These are phyloP conservation scores for Nicotiana sylvestris DNA, from an alignment of 257 asterid species.

Conservation along the genomic window DNA sequence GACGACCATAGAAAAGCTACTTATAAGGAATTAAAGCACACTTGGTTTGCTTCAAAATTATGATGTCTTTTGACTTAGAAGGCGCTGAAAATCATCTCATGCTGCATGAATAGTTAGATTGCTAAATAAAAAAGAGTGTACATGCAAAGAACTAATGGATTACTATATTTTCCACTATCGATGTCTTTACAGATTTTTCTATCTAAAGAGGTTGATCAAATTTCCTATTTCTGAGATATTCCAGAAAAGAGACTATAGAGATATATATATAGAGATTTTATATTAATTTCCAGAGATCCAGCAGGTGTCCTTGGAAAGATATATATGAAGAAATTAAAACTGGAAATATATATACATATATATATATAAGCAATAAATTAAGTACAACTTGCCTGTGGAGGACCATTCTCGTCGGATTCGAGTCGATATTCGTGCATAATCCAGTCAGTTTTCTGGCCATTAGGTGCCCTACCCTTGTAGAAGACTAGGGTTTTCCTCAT, in stretches of 20 bases:
- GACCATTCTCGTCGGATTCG: constrained; percentile 52
- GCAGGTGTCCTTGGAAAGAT: not conserved
- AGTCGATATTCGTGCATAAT: constrained; percentile 75
- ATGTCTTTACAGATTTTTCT: not conserved
- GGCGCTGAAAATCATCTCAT: not conserved
- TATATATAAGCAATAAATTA: not conserved
- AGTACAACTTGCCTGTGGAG: constrained; percentile 49
- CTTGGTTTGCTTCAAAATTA: not conserved
- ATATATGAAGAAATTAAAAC: not conserved
- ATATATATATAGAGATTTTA: not conserved
- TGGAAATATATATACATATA: not conserved
- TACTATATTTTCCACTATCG: too few relatives aligned
- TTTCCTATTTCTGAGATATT: not conserved
- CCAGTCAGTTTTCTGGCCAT: constrained; percentile 69
- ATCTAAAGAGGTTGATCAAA: not conserved
- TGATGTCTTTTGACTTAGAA: constrained; percentile 14
- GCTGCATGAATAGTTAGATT: not conserved
- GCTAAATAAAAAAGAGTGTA: not conserved
- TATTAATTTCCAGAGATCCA: not conserved
- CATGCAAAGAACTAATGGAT: not conserved
- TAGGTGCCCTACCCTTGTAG: constrained; percentile 72
- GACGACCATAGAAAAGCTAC: not conserved
- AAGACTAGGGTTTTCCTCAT: constrained; percentile 78
- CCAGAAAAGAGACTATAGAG: too few relatives aligned
- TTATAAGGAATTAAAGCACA: not conserved